Percentiles rank a stretch among this genome's conserved stretches.
These are phyloP conservation scores for Pseudoturritis turrita DNA, from an alignment of 345 rosid species.

Conservation along the genomic window DNA sequence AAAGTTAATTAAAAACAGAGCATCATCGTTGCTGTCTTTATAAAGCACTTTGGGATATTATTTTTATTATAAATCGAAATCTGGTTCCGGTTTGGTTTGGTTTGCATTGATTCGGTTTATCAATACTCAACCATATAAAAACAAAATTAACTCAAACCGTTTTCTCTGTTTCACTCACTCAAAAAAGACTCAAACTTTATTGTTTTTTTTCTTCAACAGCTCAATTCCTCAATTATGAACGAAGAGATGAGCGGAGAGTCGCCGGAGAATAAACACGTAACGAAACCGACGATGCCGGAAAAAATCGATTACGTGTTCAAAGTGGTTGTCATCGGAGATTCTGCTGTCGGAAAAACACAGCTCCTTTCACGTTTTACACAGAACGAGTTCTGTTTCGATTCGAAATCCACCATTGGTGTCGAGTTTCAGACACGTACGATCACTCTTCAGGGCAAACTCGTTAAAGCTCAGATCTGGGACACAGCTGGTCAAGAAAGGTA, in stretches of 20 bases:
- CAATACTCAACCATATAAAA: neutral
- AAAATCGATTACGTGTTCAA: conserved; percentile 71
- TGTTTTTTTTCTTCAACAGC: neutral
- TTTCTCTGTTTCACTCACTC: conserved; percentile 27
- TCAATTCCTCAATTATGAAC: conserved; percentile 35
- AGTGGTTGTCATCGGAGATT: conserved; percentile 80
- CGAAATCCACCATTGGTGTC: conserved; percentile 83
- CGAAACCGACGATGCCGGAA: conserved; percentile 31
- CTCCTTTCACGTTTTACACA: conserved; percentile 68
- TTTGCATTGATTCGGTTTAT: neutral
- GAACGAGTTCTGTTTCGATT: conserved; percentile 63
- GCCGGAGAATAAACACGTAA: conserved; percentile 22
- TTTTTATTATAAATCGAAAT: neutral
- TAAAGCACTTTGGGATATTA: neutral
- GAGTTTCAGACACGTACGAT: conserved; percentile 80
- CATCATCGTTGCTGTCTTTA: conserved; percentile 21
- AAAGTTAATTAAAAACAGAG: conserved; percentile 3
- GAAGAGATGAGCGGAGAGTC: conserved; percentile 60
- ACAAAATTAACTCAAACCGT: neutral
- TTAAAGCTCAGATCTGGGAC: conserved; percentile 98
- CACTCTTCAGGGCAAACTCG: conserved; percentile 51
- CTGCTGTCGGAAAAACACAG: conserved; percentile 82
- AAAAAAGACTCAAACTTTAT: conserved; percentile 11
- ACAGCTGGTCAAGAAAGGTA: conserved; percentile 97
- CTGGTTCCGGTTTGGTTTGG: neutral